Evolutionary conservation across 192 early-diverging fungal species (phyloP), one percentile per base, ranked within the genome.

Genomic region (Coemansia guatemalensis): DNA sequence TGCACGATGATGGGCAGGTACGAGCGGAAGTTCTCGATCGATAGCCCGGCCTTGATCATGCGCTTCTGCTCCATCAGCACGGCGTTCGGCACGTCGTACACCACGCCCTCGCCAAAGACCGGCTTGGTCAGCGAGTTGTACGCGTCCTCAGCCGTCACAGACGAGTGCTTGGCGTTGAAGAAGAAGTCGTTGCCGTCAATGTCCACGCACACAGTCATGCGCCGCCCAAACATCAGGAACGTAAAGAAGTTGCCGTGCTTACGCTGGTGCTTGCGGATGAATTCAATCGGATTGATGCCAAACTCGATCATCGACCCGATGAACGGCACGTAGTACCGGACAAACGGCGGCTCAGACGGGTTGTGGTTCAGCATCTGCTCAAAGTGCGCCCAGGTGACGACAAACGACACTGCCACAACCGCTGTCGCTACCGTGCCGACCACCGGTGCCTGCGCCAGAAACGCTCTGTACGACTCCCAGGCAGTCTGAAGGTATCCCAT

Each of bases 61-160:
- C 92, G 94, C 85, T 99, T 99, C 82, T 99, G 96, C 82, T 99
- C 94, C 95, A 99, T 97, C 64, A 99, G 88, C 52, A 94, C 84
- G 33, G 85, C 64, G 78, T 97, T 95, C 25, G 86, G 87, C 48
- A 93, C 93, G 76, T 99, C 96, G 83, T 99, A 99, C 29, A 99
- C 96, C 48, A 99, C 95, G 44, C 91, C 95, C 58, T 79, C 82
- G 56, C 96, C 96, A 81, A 99, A 99, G 33, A 97, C 94, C 8
- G 92, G 93, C 51, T 90, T 92, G 30, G 95, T 99, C 71, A 99
- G 85, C 50, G 85, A 87, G 63, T 90, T 90, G 76, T 99, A 99
- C 24, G 95, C 94, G 59, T 90, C 92, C 70, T 95, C 96, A 30
- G 95, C 94, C 39, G 90, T 92, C 50, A 91, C 92, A 67, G 89